Evolutionary conservation across 2,329 filamentous ascomycete species (phyloP), one percentile per base, ranked within the genome.

Genomic region (Escovopsis sp.): DNA sequence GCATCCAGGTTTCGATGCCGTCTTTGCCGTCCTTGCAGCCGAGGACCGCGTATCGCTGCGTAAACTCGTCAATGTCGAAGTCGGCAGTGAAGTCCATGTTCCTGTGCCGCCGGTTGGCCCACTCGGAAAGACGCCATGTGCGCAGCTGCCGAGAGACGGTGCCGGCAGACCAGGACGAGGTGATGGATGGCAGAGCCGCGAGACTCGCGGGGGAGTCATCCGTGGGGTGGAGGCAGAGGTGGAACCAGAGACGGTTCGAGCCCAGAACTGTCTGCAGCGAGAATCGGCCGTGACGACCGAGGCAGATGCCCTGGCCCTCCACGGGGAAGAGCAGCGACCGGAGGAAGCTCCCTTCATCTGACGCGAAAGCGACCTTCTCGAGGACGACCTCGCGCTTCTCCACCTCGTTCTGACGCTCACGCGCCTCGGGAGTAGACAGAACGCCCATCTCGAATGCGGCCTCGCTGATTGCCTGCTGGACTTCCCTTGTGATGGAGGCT

Each of bases 21-120:
- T 98, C 91, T 48, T 78, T 79, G 44, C 91, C 91, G 49, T 94
- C 86, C 52, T 81, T 77, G 60, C 91, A 98, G 12, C 91, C 91
- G 1, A 98, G 72, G 6, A 76, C 69, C 5, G 78, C 70, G 58
- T 95, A 98, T 37, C 91, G 79, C 51, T 81, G 78, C 18, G 80
- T 75, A 53, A 98, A 96, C 59, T 98, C 91, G 12, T 94, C 85
- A 5, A 88, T 68, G 54, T 98, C 91, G 51, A 96, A 98, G 55
- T 98, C 91, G 1, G 88, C 86, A 0, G 91, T 98, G 61, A 94
- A 98, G 58, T 98, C 91, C 3, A 96, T 76, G 53, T 82, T 79
- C 58, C 85, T 86, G 59, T 88, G 93, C 40, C 91, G 77, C 43
- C 89, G 80, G 57, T 96, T 98, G 1, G 88, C 85, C 91, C 91